Base-by-base conservation (phyloP, 805 yeast species). In the Scheffersomyces ergatensis region DNA sequence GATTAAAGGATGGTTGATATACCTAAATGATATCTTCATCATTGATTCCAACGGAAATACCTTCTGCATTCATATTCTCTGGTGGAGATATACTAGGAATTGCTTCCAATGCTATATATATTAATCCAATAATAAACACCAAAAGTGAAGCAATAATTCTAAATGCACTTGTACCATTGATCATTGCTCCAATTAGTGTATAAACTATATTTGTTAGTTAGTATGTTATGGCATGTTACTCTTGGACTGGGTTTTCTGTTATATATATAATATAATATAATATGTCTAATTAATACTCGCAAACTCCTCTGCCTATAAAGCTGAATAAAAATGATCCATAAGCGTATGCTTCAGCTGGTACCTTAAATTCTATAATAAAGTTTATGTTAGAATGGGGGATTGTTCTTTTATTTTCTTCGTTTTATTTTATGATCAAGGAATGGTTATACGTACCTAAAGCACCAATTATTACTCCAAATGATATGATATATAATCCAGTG, bases 21-120 rank as follows among this genome's bases (percentile, higher is more conserved):
- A n/a, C 25, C n/a, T 49, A 62, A 43, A 65, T 55, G 36, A 65
- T 57, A 42, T 68, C 74, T 35, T 70, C 76, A 25, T 69, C 76
- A 33, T 60, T 58, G 17, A 58, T 51, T 1, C 69, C 71, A 33
- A 67, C 58, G 27, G 65, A 45, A 15, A 67, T 51, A 1, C 73
- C 71, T 46, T 70, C 75, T 6, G 70, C 63, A 46, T 60, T 85
- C 86, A 89, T 87, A 63, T 84, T 87, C 42, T 78, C 85, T 15
- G 96, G 97, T 21, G 89, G 84, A 39, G 85, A 82, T 32, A 87
- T 69, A 45, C 85, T 77, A 15, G 90, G 89, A 20, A 85, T 62
- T 37, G 84, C 83, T 61, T 88, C 93, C 53, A 88, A 72, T 1
- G 64, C 77, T 36, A 74, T 57, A 61, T 72, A 88, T 2, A 63